These are phyloP conservation scores for Petunia axillaris DNA, from an alignment of 257 asterid genomes.

Conservation along the genomic window DNA sequence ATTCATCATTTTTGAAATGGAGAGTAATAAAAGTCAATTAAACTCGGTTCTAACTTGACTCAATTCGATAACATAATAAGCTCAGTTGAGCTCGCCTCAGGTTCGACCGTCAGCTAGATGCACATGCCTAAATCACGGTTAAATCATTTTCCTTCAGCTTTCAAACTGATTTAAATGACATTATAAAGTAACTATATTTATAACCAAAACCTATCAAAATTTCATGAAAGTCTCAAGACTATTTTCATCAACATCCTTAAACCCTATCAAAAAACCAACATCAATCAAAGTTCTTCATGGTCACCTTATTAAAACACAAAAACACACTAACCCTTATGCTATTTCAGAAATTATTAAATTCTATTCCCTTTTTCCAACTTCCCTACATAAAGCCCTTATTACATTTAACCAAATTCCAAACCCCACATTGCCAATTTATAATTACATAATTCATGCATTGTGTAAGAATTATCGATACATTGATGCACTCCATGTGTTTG, in stretches of 20 bases:
- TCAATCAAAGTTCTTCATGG: slow-evolving; percentile 40
- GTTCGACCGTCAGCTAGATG: no score
- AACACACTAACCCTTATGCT: slow-evolving; percentile 27
- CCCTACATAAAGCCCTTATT: slow-evolving; percentile 38
- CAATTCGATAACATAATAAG: no score
- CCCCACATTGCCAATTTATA: slow-evolving; percentile 40
- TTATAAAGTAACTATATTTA: not conserved
- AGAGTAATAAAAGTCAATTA: no score
- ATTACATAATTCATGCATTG: slow-evolving; percentile 38
- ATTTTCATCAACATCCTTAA: slow-evolving; percentile 30
- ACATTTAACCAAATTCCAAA: slow-evolving; percentile 34
- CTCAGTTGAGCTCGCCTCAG: no score
- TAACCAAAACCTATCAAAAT: not conserved
- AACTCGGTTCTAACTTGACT: no score
- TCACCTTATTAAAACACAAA: slow-evolving; percentile 38
- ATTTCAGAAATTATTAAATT: slow-evolving; percentile 34
- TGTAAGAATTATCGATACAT: slow-evolving; percentile 31
- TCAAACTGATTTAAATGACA: not conserved
- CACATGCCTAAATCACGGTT: no score
- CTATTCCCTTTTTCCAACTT: slow-evolving; percentile 33
- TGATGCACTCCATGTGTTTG: slow-evolving; percentile 38
- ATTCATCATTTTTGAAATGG: no score
- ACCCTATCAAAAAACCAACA: not conserved
- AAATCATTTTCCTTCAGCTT: not conserved
- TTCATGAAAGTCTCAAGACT: slow-evolving; percentile 32